Evolutionary conservation across 371 early-diverging fungal genomes (phyloP).

Genomic region (Mortierella sp.): DNA sequence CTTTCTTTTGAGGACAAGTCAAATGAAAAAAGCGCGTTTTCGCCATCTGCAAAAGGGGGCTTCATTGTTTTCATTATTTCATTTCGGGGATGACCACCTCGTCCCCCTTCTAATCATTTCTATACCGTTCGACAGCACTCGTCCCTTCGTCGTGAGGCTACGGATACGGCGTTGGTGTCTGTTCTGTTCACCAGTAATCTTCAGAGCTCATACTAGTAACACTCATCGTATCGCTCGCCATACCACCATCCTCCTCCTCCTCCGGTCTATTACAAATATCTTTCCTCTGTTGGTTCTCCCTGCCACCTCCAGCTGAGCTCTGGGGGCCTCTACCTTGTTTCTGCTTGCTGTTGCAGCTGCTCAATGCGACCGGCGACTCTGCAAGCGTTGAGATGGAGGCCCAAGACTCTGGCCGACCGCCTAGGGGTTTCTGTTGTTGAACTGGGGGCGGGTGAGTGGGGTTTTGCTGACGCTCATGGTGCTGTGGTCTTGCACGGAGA

Average conservation of each 20-base stretch:
- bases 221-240: slow-evolving; percentile 45
- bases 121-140: neutral
- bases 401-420: slow-evolving; percentile 26
- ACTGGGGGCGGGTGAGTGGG: neutral
- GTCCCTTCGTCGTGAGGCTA: neutral
- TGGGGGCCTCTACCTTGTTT: neutral
- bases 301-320: slow-evolving; percentile 12
- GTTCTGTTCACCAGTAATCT: slow-evolving; percentile 57
- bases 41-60: neutral
- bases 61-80: neutral
- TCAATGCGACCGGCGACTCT: neutral
- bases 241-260: slow-evolving; percentile 19
- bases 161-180: neutral
- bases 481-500: neutral
- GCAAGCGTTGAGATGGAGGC: slow-evolving; percentile 21
- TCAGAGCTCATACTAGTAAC: slow-evolving; percentile 55
- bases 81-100: neutral
- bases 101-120: neutral
- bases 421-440: neutral
- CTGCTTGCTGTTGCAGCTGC: neutral
- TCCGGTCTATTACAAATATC: neutral
- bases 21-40: neutral
- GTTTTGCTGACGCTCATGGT: neutral
- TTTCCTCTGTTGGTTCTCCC: neutral
- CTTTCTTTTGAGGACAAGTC: no score